Evolutionary conservation across 1,284 basidiomycete genomes (phyloP), one percentile per base, ranked within the genome.

Genomic region (Fomitopsis schrenkii): DNA sequence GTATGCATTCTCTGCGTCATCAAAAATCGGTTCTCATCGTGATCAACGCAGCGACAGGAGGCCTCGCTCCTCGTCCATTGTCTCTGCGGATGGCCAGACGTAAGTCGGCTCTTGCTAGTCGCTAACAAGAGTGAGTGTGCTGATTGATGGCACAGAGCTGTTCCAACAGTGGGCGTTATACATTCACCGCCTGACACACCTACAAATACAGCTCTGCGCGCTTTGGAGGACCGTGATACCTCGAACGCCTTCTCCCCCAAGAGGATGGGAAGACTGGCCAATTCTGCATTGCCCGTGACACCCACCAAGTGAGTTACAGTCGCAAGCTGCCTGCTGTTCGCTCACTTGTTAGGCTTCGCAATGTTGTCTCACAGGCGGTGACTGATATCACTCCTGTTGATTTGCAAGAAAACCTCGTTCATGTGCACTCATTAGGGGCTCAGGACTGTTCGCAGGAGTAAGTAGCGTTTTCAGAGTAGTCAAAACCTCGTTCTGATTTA

Each of bases 11-110:
- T 45, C 9, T 35, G 54, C 30, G 30, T n/a, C 3, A 41, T 46
- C n/a, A 15, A 36, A 33, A 15, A 6, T 19, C 9, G 26, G n/a
- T 22, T 38, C 35, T 46, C 7, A 56, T 10, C n/a, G 9, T 22
- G 4, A 40, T 22, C 42, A 38, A 19, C 42, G 33, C 33, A 60
- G 64, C 3, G 50, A 58, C 0, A 64, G 62, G 4, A 57, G 62
- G 9, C 59, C 62, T 42, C 64, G 67, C 1, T 66, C 67, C n/a
- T n/a, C 61, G 5, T 67, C 67, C 2, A 26, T 17, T 17, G 42
- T 33, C 22, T 48, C 10, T 12, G 46, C 12, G 57, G 15, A 56
- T 52, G 14, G 28, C 5, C 28, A 50, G 26, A 33, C 28, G 48
- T 33, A n/a, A 22, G 48, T 50, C 9, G 6, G 48, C 15, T 50